A percentile compares a stretch with the other conserved stretches of the same genome.
phyloP scores from a whole-genome alignment of 1,139 yeast genomes.

The Pichiaceae sp. region DNA sequence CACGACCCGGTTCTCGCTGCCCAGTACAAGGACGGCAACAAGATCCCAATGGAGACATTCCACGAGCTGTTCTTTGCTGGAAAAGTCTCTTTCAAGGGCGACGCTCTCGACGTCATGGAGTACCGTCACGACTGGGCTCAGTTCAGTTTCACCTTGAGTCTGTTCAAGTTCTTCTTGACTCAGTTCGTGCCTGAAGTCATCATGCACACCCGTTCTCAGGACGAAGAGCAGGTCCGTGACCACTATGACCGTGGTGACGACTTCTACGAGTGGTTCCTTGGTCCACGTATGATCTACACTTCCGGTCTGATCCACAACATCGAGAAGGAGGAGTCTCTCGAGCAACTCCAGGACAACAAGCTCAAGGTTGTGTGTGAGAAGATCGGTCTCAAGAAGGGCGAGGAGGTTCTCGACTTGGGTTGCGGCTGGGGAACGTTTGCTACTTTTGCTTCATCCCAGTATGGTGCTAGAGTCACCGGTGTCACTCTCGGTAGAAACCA shows the following conservation, averaged over 20 bases:
- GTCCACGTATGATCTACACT: constrained; percentile 92
- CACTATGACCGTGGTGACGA: constrained; percentile 97
- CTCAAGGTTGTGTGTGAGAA: constrained; percentile 83
- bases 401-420: constrained; percentile 73
- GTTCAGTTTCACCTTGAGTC: constrained; percentile 68
- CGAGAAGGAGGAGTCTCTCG: constrained; percentile 66
- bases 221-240: constrained; percentile 93
- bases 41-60: constrained; percentile 91
- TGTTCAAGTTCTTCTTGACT: constrained; percentile 73
- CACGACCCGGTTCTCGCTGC: constrained; percentile 66
- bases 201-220: constrained; percentile 86
- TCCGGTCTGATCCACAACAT: constrained; percentile 78
- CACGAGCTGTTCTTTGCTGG: constrained; percentile 80
- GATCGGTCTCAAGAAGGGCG: constrained; percentile 66
- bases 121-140: constrained; percentile 88
- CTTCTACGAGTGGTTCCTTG: constrained; percentile 88
- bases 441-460: constrained; percentile 71
- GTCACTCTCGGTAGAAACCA: constrained; percentile 85
- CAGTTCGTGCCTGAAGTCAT: constrained; percentile 93
- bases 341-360: constrained; percentile 86
- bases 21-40: constrained; percentile 63
- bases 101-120: constrained; percentile 75
- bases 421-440: constrained; percentile 98
- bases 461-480: constrained; percentile 85
- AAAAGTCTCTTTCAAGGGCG: constrained; percentile 84